Percentiles rank a stretch among this genome's conserved stretches.
Evolutionary conservation across 192 early-diverging fungal genomes (phyloP).

Genomic region (Coemansia sp.): DNA sequence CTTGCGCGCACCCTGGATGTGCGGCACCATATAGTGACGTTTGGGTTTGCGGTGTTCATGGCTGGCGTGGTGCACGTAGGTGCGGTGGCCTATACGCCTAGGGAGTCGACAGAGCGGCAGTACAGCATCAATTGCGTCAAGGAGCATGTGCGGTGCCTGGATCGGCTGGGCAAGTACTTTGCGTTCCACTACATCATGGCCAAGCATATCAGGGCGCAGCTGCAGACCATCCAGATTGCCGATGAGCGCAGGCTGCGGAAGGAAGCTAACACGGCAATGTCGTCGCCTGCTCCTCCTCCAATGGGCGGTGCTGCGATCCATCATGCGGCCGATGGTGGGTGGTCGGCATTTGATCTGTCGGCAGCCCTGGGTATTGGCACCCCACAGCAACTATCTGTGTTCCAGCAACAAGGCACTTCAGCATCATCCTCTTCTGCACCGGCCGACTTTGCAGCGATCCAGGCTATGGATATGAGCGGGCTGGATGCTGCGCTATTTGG

Average conservation of each 20-base stretch:
- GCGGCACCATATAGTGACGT: conserved; percentile 51
- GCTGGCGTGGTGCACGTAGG: conserved; percentile 54
- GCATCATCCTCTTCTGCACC: not conserved
- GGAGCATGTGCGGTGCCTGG: conserved; percentile 47
- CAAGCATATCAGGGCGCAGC: conserved; percentile 53
- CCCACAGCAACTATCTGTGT: not conserved
- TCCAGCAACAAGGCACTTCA: not conserved
- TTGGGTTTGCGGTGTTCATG: conserved; percentile 54
- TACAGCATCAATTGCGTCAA: conserved; percentile 54
- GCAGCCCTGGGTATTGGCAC: conserved; percentile 15
- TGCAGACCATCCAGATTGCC: conserved; percentile 40
- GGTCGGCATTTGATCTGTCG: conserved; percentile 17
- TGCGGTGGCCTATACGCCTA: conserved; percentile 43
- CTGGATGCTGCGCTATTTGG: not conserved
- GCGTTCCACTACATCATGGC: conserved; percentile 56
- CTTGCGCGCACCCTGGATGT: conserved; percentile 39
- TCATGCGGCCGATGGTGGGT: no score
- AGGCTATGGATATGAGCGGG: not conserved
- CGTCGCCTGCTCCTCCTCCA: not conserved
- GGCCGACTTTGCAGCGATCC: not conserved
- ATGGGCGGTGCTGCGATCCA: no score
- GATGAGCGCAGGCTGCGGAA: conserved; percentile 15
- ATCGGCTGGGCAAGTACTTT: conserved; percentile 51
- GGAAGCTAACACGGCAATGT: conserved; percentile 6
- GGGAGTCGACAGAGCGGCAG: conserved; percentile 46